These are phyloP conservation scores for Fusarium cicatricum DNA, from an alignment of 2,329 filamentous ascomycete species.

Conservation along the genomic window DNA sequence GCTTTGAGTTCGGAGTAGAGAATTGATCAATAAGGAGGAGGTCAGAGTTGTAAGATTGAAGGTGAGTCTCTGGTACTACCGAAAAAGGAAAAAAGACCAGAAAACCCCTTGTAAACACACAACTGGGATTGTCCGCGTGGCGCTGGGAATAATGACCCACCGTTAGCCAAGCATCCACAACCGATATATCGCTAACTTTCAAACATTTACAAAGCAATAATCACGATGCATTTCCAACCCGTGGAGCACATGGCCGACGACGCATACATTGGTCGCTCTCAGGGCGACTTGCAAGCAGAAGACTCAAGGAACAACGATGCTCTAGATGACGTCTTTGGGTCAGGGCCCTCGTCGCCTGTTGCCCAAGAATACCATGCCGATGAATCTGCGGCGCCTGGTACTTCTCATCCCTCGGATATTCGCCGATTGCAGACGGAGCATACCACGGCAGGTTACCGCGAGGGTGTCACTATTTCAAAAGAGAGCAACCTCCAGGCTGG, in stretches of 20 bases:
- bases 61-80: too few relatives aligned
- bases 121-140: conserved; percentile 18
- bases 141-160: conserved; percentile 11
- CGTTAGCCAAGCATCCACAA: background rate
- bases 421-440: conserved; percentile 78
- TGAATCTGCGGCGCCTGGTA: conserved; percentile 3
- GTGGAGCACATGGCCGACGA: conserved; percentile 43
- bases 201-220: background rate
- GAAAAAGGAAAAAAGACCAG: too few relatives aligned
- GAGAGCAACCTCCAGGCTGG: conserved; percentile 79
- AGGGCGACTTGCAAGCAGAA: conserved; percentile 21
- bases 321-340: conserved; percentile 51
- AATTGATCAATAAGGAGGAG: too few relatives aligned
- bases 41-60: too few relatives aligned
- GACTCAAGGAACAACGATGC: conserved; percentile 33
- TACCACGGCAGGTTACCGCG: conserved; percentile 87
- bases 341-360: conserved; percentile 35
- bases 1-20: too few relatives aligned
- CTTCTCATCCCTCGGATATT: conserved; percentile 68
- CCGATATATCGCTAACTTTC: background rate
- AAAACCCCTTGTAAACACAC: too few relatives aligned
- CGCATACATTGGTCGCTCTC: conserved; percentile 35
- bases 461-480: conserved; percentile 83
- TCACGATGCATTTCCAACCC: conserved; percentile 47
- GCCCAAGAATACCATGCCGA: conserved; percentile 19